Evolutionary conservation across 495 filamentous ascomycete genomes (phyloP).

Genomic region (Lindgomyces ingoldianus): DNA sequence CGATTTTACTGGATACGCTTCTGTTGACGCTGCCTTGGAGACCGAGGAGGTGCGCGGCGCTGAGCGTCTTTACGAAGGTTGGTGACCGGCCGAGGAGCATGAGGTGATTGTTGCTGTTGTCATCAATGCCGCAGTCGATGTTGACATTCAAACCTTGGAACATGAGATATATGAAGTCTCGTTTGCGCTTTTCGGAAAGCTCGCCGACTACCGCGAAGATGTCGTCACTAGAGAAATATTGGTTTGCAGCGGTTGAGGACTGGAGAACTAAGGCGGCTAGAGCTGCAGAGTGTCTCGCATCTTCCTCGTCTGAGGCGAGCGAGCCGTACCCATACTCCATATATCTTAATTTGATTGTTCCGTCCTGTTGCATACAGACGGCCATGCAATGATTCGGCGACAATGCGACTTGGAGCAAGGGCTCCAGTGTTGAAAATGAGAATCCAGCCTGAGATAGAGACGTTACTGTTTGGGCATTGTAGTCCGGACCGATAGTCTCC

Average conservation of each 20-base stretch:
- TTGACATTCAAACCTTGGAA: constrained; percentile 65
- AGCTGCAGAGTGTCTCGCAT: constrained; percentile 40
- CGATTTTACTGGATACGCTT: constrained; percentile 65
- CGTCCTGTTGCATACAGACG: constrained; percentile 64
- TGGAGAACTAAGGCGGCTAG: constrained; percentile 62
- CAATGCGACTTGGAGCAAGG: constrained; percentile 58
- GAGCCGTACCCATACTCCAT: constrained; percentile 54
- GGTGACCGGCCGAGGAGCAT: constrained; percentile 64
- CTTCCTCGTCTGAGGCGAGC: constrained; percentile 27
- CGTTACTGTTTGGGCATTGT: constrained; percentile 63
- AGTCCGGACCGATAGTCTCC: constrained; percentile 61
- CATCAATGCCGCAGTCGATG: constrained; percentile 66
- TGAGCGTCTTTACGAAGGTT: constrained; percentile 67
- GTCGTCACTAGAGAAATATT: constrained; percentile 69
- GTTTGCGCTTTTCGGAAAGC: constrained; percentile 18
- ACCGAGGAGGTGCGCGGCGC: constrained; percentile 68
- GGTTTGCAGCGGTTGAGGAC: constrained; percentile 57
- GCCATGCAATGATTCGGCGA: constrained; percentile 74
- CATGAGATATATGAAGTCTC: constrained; percentile 50
- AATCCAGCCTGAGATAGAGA: constrained; percentile 74
- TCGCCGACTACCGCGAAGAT: constrained; percentile 62
- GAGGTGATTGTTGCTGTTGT: constrained; percentile 55
- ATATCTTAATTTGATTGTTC: constrained; percentile 61
- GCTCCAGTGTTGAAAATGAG: constrained; percentile 56
- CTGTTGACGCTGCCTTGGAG: constrained; percentile 60